Conservation (phyloP, 176 grass and related monocot species). For the Musa itinerans region DNA sequence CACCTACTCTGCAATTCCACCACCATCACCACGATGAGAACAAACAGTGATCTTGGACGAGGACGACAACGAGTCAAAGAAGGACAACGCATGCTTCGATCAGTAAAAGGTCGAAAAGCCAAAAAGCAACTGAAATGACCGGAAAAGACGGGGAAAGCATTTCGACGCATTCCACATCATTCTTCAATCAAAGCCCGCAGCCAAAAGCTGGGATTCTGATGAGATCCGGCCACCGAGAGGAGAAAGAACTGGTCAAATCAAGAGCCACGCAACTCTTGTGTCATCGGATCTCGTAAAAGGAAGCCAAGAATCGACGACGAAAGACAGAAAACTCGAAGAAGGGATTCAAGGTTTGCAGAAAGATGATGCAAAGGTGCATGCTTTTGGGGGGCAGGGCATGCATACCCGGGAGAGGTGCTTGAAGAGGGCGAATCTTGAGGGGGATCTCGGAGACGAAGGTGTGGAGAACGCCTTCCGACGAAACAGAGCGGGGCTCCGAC, state of each 20-base stretch:
- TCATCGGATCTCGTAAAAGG: too few species aligned
- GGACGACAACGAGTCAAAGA: too few species aligned
- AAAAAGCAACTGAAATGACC: neutral
- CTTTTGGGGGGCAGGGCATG: neutral
- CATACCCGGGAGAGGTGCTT: conserved; percentile 64
- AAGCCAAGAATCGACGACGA: too few species aligned
- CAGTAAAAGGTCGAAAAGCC: neutral
- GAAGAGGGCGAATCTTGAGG: conserved; percentile 68
- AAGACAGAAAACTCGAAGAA: too few species aligned
- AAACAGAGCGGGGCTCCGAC: conserved; percentile 30
- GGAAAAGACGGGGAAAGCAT: neutral
- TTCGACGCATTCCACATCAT: neutral
- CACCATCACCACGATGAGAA: neutral
- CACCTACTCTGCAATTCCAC: conserved; percentile 48
- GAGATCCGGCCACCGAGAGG: too few species aligned
- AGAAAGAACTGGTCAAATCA: too few species aligned
- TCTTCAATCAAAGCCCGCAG: neutral
- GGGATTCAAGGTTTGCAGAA: too few species aligned
- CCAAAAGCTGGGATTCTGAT: too few species aligned
- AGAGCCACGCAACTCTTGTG: too few species aligned
- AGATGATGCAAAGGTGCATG: too few species aligned
- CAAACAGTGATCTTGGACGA: too few species aligned
- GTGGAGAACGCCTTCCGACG: conserved; percentile 39
- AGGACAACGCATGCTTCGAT: neutral
- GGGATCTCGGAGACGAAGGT: conserved; percentile 74